phyloP scores from a whole-genome alignment of 805 yeast species.

The Metschnikowia proteae region DNA sequence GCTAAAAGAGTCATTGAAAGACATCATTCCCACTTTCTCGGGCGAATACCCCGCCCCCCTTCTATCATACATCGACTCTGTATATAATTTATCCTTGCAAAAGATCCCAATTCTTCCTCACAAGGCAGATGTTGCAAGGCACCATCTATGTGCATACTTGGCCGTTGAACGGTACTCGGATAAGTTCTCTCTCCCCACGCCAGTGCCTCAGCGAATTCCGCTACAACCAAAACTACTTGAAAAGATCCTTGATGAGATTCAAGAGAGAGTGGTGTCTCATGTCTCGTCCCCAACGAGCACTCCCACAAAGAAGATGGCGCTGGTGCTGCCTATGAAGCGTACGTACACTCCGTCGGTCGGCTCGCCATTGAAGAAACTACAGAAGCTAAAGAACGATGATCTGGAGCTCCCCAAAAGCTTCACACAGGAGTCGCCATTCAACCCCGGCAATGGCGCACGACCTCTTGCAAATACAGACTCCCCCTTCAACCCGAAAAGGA shows the following conservation, averaged over 20 bases:
- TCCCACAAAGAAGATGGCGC: constrained; percentile 12
- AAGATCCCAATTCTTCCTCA: constrained; percentile 46
- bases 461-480: constrained; percentile 10
- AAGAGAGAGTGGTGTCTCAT: constrained; percentile 34
- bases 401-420: not conserved
- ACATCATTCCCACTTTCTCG: constrained; percentile 45
- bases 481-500: constrained; percentile 11
- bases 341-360: constrained; percentile 31
- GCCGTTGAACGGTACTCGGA: constrained; percentile 50
- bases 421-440: constrained; percentile 13
- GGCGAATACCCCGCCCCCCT: constrained; percentile 44
- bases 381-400: constrained; percentile 19
- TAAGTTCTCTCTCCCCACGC: constrained; percentile 45
- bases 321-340: constrained; percentile 16
- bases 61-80: constrained; percentile 37
- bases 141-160: constrained; percentile 62
- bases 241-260: constrained; percentile 44
- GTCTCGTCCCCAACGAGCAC: constrained; percentile 20
- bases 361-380: constrained; percentile 38
- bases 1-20: constrained; percentile 37
- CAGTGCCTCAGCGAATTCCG: constrained; percentile 52
- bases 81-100: constrained; percentile 52
- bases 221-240: constrained; percentile 45
- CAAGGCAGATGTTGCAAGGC: constrained; percentile 60
- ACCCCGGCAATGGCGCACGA: not conserved